Evolutionary conservation across 768 basidiomycete genomes (phyloP).

Genomic region (Suillus alpinus): DNA sequence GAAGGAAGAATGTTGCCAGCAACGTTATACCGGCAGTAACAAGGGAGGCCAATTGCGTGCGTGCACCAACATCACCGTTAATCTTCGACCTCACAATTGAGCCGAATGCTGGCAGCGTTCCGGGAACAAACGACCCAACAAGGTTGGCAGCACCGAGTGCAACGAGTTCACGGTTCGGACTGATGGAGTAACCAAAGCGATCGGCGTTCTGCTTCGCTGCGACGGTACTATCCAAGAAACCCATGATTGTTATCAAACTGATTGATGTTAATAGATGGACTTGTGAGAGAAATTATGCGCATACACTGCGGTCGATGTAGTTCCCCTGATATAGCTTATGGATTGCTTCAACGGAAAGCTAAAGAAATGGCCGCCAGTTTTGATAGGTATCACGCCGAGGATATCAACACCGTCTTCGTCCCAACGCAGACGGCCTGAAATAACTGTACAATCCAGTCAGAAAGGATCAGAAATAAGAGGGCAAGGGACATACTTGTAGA

Average conservation of each 20-base stretch:
- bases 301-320: slow-evolving; percentile 83
- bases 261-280: not conserved
- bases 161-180: slow-evolving; percentile 93
- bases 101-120: slow-evolving; percentile 89
- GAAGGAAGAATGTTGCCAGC: slow-evolving; percentile 84
- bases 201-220: slow-evolving; percentile 91
- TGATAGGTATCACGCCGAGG: slow-evolving; percentile 73
- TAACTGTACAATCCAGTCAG: slow-evolving; percentile 40
- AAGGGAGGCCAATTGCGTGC: slow-evolving; percentile 87
- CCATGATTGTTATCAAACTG: slow-evolving; percentile 78
- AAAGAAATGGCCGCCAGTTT: slow-evolving; percentile 60
- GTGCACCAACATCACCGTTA: slow-evolving; percentile 84
- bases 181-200: slow-evolving; percentile 84
- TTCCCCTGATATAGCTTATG: slow-evolving; percentile 67
- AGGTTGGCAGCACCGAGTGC: slow-evolving; percentile 85
- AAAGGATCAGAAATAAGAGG: not conserved
- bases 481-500: slow-evolving; percentile 64
- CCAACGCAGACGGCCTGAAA: slow-evolving; percentile 72
- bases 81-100: slow-evolving; percentile 91
- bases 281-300: slow-evolving; percentile 4
- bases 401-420: slow-evolving; percentile 78
- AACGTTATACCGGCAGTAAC: slow-evolving; percentile 74
- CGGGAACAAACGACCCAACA: slow-evolving; percentile 75
- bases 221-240: slow-evolving; percentile 93
- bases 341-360: slow-evolving; percentile 65